A percentile compares a stretch with the other conserved stretches of the same genome.
Evolutionary conservation across 1,284 basidiomycete genomes (phyloP).

Genomic region (Tremellales sp.): DNA sequence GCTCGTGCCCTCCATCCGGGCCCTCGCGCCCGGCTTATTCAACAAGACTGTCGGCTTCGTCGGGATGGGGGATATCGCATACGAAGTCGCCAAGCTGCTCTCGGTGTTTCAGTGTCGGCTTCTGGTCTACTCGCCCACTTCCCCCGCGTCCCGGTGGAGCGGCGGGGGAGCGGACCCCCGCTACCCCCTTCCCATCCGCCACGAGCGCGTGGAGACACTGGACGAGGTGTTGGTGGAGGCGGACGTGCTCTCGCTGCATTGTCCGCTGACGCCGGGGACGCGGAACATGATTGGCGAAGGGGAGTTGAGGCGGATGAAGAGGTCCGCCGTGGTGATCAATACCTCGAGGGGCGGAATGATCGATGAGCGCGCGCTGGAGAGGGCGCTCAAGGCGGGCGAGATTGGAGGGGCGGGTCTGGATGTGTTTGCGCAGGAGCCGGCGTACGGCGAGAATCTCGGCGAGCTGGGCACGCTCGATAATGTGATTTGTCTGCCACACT

Average conservation of each 20-base stretch:
- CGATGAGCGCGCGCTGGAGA: conserved; percentile 51
- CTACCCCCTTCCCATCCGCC: conserved; percentile 44
- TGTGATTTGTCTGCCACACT: conserved; percentile 38
- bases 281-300: conserved; percentile 42
- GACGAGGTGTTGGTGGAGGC: conserved; percentile 44
- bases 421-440: conserved; percentile 50
- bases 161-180: conserved; percentile 16
- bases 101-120: conserved; percentile 40
- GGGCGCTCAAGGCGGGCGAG: conserved; percentile 41
- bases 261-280: conserved; percentile 50
- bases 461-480: conserved; percentile 32
- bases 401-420: conserved; percentile 55
- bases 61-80: conserved; percentile 50
- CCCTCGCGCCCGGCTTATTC: conserved; percentile 46
- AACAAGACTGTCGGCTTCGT: conserved; percentile 46
- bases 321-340: conserved; percentile 50
- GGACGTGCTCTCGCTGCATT: conserved; percentile 53
- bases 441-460: conserved; percentile 31
- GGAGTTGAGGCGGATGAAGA: conserved; percentile 48
- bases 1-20: conserved; percentile 54
- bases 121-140: conserved; percentile 49
- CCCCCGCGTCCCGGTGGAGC: conserved; percentile 38
- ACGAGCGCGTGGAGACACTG: conserved; percentile 49
- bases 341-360: conserved; percentile 52
- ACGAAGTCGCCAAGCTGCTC: conserved; percentile 41